Evolutionary conservation across 805 yeast genomes (phyloP), one percentile per base, ranked within the genome.

Genomic region (Tetrapisispora taiwanensis): DNA sequence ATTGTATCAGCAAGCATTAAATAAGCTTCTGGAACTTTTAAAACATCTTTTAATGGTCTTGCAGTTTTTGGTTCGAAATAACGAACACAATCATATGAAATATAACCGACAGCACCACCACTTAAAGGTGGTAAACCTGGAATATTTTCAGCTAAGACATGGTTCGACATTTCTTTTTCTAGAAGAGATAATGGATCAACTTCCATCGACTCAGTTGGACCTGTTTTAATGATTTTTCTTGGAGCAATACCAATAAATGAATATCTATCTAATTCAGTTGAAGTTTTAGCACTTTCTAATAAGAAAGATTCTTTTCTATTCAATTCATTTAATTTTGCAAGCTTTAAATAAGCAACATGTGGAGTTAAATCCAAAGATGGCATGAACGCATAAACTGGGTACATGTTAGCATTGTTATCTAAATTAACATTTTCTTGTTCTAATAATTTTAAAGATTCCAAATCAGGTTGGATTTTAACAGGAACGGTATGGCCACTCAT

Each of bases 31-130:
- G 99, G 99, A 10, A 92, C 74, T 48, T 84, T 65, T 53, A 92
- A 68, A 1, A 81, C 80, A 62, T 92, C 97, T 52, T 82, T 78
- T 53, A 89, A 70, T 2, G 69, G 73, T 51, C 85, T 76, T 48
- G 73, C 74, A 1, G 97, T 90, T 53, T 74, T 81, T 47, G 99
- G 99, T 67, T 92, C 99, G 53, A 92, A 92, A 65, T 92, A 92
- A 61, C 87, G 84, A 58, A 92, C 84, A 70, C 99, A 92, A 64
- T 92, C 99, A 58, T 92, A 92, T 1, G 97, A 86, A 36, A 92
- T 79, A 60, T 88, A 92, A 1, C 99, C 99, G 44, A 90, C 75
- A 6, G 97, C 97, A 50, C 99, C 99, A 46, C 99, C 98, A 54
- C 89, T 81, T 46, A 88, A 68, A 50, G 74, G 76, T 13, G 95